These are phyloP conservation scores for Deinandra increscens DNA, from an alignment of 129 eudicot species.

Conservation along the genomic window DNA sequence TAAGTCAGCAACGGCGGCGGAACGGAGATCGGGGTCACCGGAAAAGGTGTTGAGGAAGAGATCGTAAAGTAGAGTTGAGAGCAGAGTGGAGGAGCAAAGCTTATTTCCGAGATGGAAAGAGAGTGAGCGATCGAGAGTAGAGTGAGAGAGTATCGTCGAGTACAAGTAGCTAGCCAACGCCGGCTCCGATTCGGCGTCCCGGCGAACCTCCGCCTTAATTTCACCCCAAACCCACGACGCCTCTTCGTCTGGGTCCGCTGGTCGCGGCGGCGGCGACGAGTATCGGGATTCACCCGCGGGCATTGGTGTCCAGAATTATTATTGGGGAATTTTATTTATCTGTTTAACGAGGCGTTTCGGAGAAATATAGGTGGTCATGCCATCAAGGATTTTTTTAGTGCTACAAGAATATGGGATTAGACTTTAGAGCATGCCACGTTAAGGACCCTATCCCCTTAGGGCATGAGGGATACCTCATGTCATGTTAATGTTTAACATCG, in stretches of 20 bases:
- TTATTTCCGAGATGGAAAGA: conserved; percentile 78
- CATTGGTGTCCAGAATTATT: conserved; percentile 24
- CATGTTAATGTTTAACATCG: too few species aligned
- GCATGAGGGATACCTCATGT: too few species aligned
- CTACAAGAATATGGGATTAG: too few species aligned
- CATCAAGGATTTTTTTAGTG: too few species aligned
- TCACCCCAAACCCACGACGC: conserved; percentile 65
- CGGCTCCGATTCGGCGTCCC: conserved; percentile 86
- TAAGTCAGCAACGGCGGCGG: conserved; percentile 78
- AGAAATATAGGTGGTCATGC: too few species aligned
- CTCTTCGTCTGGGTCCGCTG: conserved; percentile 47
- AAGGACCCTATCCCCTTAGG: too few species aligned
- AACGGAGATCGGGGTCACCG: conserved; percentile 44
- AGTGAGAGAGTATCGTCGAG: conserved; percentile 76
- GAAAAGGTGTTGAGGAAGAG: conserved; percentile 67
- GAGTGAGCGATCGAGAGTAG: conserved; percentile 65
- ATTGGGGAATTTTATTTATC: background rate
- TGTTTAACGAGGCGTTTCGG: too few species aligned
- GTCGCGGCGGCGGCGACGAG: conserved; percentile 26
- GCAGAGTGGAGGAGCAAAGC: conserved; percentile 83
- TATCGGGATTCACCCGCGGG: conserved; percentile 48
- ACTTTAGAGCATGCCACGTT: too few species aligned
- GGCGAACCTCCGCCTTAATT: conserved; percentile 72
- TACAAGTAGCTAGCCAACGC: conserved; percentile 76
- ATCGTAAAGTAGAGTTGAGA: conserved; percentile 77